Base-by-base conservation (phyloP, 306 rosid genomes). In the Fragaria iinumae region DNA sequence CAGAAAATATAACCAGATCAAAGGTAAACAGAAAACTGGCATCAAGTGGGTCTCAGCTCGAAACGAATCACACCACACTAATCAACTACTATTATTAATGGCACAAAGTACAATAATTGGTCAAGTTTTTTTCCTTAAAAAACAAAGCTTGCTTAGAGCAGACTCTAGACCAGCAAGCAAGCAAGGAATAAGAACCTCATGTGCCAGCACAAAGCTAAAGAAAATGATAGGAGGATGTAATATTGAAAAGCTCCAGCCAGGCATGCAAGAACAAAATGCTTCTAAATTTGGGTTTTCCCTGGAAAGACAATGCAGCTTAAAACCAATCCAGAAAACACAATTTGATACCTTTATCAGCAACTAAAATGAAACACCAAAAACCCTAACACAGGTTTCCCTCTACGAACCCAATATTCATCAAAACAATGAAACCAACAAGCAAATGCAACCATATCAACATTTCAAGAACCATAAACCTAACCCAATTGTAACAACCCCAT, bases 251-350 rank as follows among this genome's bases (percentile, higher is more conserved):
- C 34, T 62, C 71, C 78, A 44, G 36, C 60, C 49, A 74, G 45
- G 34, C 77, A 74, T 38, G 55, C 18, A 1, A 44, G 14, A 74
- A 25, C 77, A 60, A 60, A 44, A 25, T 34, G 47, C 64, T 52
- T 50, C 75, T n/a, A 25, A 75, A 70, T 13, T 29, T 71, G 69
- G 73, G 20, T 25, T 67, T 53, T 74, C 57, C 52, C 72, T 25
- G 74, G 48, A 62, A 80, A 81, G 56, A 8, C 32, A 21, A 62
- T 52, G 74, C 62, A 64, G 62, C 53, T 65, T 21, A 39, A 34
- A 80, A 21, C 27, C 72, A 44, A 32, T 17, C 53, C 73, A 77
- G 5, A 72, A 72, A 23, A 65, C 76, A 53, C 27, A 57, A 73
- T 4, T 18, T 12, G 34, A 77, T 45, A 36, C 48, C 41, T 62